Evolutionary conservation across 352 stramenopile genomes (phyloP), one percentile per base, ranked within the genome.

Genomic region (Discostella stelligera): DNA sequence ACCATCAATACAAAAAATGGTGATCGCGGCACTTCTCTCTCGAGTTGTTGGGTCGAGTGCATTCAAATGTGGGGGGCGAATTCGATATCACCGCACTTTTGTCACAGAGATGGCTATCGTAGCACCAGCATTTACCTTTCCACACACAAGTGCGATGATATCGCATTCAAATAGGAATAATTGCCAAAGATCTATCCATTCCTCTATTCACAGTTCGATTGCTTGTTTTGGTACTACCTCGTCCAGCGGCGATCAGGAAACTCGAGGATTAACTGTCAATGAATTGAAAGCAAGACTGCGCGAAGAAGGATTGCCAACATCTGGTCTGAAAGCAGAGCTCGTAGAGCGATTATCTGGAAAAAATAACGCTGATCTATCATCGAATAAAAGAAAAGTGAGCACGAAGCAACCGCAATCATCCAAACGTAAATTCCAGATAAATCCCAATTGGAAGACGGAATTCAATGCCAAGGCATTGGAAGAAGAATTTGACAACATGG

Each of bases 401-500:
- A 44, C 13, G 3, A 84, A 84, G 49, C 56, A 55, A 32, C 55
- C 67, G 14, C 30, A 52, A 59, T 77, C 66, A 25, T 41, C 37
- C 37, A 79, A 74, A 55, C 59, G 16, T 41, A 87, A 87, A 68
- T 76, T 86, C 23, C 77, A 72, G n/a, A 59, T 88, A 37, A 85
- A 85, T 52, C 68, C 84, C 23, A 78, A 89, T 63, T 71, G 60
- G 66, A 77, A 78, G 18, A 79, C 60, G 27, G 74, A 81, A 63
- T 74, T 83, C 48, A 80, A 87, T 61, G 58, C 66, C 39, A 79
- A 85, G 50, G 76, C 78, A 27, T 59, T 92, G 13, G 65, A 83
- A 18, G 69, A 66, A 37, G 84, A 86, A 23, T 93, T 93, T 82
- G 84, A 90, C 56, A 86, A 86, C 32, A 67, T 93, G 44, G 85